A percentile compares a stretch with the other conserved stretches of the same genome.
phyloP scores from a whole-genome alignment of 2,329 filamentous ascomycete species.

The Trematosphaeria pertusa region DNA sequence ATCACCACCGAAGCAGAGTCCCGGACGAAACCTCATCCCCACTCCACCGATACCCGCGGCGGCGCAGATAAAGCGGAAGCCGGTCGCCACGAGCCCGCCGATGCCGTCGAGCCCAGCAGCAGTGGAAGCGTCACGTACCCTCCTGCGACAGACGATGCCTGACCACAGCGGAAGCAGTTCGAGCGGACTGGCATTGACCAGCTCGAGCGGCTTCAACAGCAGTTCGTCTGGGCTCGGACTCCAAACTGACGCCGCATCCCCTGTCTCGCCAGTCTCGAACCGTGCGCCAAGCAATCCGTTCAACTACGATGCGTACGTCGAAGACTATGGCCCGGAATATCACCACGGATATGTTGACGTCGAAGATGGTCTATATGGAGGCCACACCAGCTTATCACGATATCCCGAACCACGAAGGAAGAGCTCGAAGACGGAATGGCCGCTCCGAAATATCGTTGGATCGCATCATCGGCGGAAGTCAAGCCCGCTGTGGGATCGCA shows the following conservation, averaged over 20 bases:
- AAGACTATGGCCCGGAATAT: conserved; percentile 44
- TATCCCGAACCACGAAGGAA: conserved; percentile 30
- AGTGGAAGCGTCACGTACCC: conserved; percentile 23
- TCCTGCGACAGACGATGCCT: conserved; percentile 32
- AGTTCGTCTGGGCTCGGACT: conserved; percentile 9
- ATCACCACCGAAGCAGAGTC: conserved; percentile 7
- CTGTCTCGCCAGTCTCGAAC: conserved; percentile 21
- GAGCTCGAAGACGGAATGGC: conserved; percentile 40
- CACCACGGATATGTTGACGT: conserved; percentile 24
- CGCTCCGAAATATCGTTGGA: conserved; percentile 31
- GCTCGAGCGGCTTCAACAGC: conserved; percentile 15
- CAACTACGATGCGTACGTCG: conserved; percentile 33
- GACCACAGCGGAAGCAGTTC: conserved; percentile 36
- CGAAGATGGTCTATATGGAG: conserved; percentile 40
- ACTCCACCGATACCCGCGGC: conserved; percentile 18
- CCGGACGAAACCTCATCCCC: conserved; percentile 14
- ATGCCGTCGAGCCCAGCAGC: conserved; percentile 22
- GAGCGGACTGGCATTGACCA: conserved; percentile 22
- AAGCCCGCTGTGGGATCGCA: conserved; percentile 42
- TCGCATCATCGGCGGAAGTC: conserved; percentile 24
- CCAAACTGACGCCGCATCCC: conserved; percentile 18
- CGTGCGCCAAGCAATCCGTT: conserved; percentile 32
- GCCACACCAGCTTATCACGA: conserved; percentile 32
- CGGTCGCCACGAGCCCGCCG: conserved; percentile 22
- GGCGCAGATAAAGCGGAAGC: conserved; percentile 37